Conservation (phyloP, 768 basidiomycete genomes). For the Suillus brevipes region DNA sequence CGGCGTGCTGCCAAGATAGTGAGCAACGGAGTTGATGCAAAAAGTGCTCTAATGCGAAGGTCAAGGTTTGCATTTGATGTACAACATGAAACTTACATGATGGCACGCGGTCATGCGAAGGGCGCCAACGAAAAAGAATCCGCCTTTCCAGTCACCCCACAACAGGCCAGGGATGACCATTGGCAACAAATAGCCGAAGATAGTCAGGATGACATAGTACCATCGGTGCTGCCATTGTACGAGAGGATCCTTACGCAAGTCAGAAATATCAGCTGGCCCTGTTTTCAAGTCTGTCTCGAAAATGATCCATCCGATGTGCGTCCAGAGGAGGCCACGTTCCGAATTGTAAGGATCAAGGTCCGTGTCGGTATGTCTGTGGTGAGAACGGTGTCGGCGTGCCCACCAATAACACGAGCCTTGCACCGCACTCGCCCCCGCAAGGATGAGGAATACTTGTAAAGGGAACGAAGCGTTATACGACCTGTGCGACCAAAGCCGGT, state of each 20-base stretch:
- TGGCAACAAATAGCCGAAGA: slow-evolving; percentile 75
- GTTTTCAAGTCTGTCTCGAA: slow-evolving; percentile 71
- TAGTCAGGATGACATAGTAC: slow-evolving; percentile 61
- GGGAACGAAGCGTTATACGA: slow-evolving; percentile 76
- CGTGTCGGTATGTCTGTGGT: slow-evolving; percentile 84
- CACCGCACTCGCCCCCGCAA: slow-evolving; percentile 79
- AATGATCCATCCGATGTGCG: slow-evolving; percentile 84
- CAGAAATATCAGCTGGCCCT: slow-evolving; percentile 72
- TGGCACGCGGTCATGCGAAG: slow-evolving; percentile 74
- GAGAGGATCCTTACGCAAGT: slow-evolving; percentile 66
- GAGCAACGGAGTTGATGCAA: slow-evolving; percentile 87
- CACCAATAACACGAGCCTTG: slow-evolving; percentile 90
- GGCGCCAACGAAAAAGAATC: slow-evolving; percentile 74
- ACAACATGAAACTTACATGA: slow-evolving; percentile 54
- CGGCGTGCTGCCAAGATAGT: slow-evolving; percentile 77
- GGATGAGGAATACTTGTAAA: slow-evolving; percentile 67
- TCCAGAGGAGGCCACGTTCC: slow-evolving; percentile 74
- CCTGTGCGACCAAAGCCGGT: slow-evolving; percentile 84
- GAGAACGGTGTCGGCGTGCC: slow-evolving; percentile 80
- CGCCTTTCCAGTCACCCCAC: slow-evolving; percentile 78
- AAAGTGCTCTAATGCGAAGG: slow-evolving; percentile 63
- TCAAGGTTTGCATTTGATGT: slow-evolving; percentile 1
- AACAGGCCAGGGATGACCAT: slow-evolving; percentile 65
- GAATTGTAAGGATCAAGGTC: slow-evolving; percentile 85
- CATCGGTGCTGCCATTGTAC: slow-evolving; percentile 77